These are phyloP conservation scores for Ceratopteris richardii DNA, from an alignment of 75 land plant species.

Conservation along the genomic window DNA sequence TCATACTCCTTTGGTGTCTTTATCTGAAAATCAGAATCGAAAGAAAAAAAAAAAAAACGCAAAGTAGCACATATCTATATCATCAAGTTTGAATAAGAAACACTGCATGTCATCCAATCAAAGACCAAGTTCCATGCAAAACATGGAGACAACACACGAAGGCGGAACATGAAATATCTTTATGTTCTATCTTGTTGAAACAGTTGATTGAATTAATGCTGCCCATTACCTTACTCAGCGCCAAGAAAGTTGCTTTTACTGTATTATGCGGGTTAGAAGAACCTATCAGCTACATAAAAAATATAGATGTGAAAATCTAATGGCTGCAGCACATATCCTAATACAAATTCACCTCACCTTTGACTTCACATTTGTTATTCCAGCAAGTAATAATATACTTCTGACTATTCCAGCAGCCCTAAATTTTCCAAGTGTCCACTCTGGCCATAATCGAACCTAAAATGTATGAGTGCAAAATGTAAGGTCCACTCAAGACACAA, in stretches of 20 bases:
- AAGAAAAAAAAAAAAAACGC: too few relatives aligned
- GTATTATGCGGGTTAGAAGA: conserved; percentile 32
- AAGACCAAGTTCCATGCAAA: too few relatives aligned
- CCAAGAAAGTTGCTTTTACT: conserved; percentile 30
- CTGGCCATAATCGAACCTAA: conserved; percentile 36
- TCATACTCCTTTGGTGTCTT: conserved; percentile 5
- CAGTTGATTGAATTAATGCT: neutral
- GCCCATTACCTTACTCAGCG: conserved; percentile 27
- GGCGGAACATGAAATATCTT: too few relatives aligned
- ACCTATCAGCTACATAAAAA: conserved; percentile 21
- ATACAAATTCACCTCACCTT: conserved; percentile 14
- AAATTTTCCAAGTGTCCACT: conserved; percentile 18
- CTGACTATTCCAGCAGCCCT: conserved; percentile 29
- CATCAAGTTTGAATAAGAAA: too few relatives aligned
- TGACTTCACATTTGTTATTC: conserved; percentile 27
- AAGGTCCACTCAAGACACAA: too few relatives aligned
- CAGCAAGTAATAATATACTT: conserved; percentile 25
- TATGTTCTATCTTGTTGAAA: too few relatives aligned
- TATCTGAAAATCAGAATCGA: neutral
- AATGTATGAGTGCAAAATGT: neutral
- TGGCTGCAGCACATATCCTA: too few relatives aligned
- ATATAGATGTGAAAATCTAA: neutral
- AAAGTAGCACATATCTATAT: too few relatives aligned
- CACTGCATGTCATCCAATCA: too few relatives aligned
- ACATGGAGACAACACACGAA: too few relatives aligned